A percentile compares a stretch with the other conserved stretches of the same genome.
Evolutionary conservation across 371 early-diverging fungal species (phyloP).

Genomic region (Mucor velutinosus): DNA sequence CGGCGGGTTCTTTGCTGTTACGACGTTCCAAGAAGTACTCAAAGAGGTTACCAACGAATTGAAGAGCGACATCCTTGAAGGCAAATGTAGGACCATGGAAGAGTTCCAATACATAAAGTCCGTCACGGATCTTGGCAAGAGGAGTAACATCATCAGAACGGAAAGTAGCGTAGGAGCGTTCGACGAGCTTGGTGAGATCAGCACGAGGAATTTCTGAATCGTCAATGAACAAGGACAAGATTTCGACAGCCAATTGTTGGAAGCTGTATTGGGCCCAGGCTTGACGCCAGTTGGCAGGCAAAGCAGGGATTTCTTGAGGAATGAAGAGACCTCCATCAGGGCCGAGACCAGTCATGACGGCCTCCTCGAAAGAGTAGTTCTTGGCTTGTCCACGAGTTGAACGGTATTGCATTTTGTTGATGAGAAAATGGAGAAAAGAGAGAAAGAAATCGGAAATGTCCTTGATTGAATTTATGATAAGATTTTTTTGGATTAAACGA

Average conservation of each 20-base stretch:
- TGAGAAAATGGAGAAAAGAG: conserved; percentile 4
- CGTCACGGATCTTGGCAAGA: conserved; percentile 68
- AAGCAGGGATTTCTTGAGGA: conserved; percentile 79
- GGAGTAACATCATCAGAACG: conserved; percentile 80
- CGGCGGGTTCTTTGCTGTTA: conserved; percentile 54
- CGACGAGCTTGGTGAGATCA: conserved; percentile 70
- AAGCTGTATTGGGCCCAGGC: conserved; percentile 78
- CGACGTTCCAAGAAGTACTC: conserved; percentile 92
- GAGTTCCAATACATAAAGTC: conserved; percentile 84
- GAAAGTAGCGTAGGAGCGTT: conserved; percentile 82
- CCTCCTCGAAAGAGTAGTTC: conserved; percentile 85
- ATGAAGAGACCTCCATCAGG: conserved; percentile 96
- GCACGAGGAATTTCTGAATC: conserved; percentile 73
- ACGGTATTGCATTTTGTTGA: conserved; percentile 72
- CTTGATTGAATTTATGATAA: neutral
- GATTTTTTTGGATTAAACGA: neutral
- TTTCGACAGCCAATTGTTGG: conserved; percentile 78
- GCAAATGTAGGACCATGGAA: conserved; percentile 98
- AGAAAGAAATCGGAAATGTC: neutral
- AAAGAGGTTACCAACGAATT: conserved; percentile 95
- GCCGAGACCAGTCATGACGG: conserved; percentile 90
- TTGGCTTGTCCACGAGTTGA: conserved; percentile 84
- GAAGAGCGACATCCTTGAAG: conserved; percentile 97
- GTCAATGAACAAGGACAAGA: conserved; percentile 85
- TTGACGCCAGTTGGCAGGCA: conserved; percentile 65